Evolutionary conservation across 2,329 filamentous ascomycete genomes (phyloP), one percentile per base, ranked within the genome.

Genomic region (Colletotrichum viniferum): DNA sequence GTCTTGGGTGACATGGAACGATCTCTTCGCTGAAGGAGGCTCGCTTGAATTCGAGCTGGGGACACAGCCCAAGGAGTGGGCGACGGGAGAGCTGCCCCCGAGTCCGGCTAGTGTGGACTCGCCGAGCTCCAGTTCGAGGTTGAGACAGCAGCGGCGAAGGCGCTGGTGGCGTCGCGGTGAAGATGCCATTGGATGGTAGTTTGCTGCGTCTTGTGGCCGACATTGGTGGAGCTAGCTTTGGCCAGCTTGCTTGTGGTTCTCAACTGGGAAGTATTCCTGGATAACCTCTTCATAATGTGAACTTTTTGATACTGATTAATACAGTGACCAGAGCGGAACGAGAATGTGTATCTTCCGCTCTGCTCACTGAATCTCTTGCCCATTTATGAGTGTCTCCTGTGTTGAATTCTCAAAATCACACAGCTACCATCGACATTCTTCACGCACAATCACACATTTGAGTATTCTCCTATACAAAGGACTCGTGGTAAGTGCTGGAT

Each of bases 41-140:
- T 91, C 85, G 2, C 81, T 94, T 78, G 90, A 94, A 55, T 94
- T 93, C 80, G 88, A 90, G 21, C 84, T 94, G n/a, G 93, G 92
- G 1, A 63, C 81, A 2, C 82, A 86, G 43, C 86, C 89, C 7
- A 84, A 79, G 18, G 82, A 87, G 72, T 94, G 92, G 92, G 88
- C 88, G 6, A 91, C 88, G 2, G 92, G 91, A 0, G 84, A 86
- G n/a, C 77, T 87, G 68, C 92, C 92, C 14, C 92, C 92, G 4
- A 93, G 90, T 78, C 91, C 91, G 24, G 91, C 88, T 2, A 85
- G 80, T 28, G 78, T 77, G 60, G 32, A 24, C 14, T 32, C 43
- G n/a, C n/a, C 56, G 24, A 26, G 18, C 36, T 13, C 21, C 18
- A 8, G 14, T 21, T n/a, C 36, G 36, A 58, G 26, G 18, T n/a